Evolutionary conservation across 2,329 filamentous ascomycete species (phyloP), one percentile per base, ranked within the genome.

Genomic region (Fusarium decemcellulare): DNA sequence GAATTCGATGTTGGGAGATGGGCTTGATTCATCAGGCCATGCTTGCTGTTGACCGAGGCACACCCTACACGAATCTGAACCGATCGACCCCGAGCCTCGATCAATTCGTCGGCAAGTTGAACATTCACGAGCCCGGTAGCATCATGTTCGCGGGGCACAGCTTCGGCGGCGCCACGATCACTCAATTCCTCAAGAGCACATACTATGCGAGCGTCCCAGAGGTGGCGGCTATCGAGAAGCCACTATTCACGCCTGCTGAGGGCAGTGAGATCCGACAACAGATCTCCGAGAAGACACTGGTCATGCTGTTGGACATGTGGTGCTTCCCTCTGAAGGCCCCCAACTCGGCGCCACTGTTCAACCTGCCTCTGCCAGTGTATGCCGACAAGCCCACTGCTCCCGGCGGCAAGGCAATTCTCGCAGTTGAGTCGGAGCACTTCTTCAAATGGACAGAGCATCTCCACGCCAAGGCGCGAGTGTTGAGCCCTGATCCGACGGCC

Each of bases 271-370:
- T 96, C 27, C 81, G 85, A 42, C 77, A 78, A 2, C 93, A 95
- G 76, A 87, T 97, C 67, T 94, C 91, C 0, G 85, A 90, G 2
- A 81, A 84, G 43, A 92, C 88, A 9, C 87, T 92, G 0, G 82
- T 90, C 1, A 85, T 93, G 61, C 83, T 97, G 1, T 86, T 97
- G 10, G 94, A 97, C 74, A 90, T 94, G 81, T 97, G 93, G 93
- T 91, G 90, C 65, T 86, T 95, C 68, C 92, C 93, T 1, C 82
- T 95, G 30, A 83, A 91, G 42, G 88, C 88, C 2, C 86, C 88
- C 6, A 81, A 85, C 40, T 91, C 91, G 3, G 80, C 84, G 10
- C 87, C 90, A 68, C 86, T 97, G 1, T 90, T 88, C 80, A 83
- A 90, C n/a, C 85, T 91, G n/a, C 92, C 93, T 0, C 81, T 97